Conservation (phyloP, 2,329 filamentous ascomycete genomes). For the Phyllosticta citrichinensis region DNA sequence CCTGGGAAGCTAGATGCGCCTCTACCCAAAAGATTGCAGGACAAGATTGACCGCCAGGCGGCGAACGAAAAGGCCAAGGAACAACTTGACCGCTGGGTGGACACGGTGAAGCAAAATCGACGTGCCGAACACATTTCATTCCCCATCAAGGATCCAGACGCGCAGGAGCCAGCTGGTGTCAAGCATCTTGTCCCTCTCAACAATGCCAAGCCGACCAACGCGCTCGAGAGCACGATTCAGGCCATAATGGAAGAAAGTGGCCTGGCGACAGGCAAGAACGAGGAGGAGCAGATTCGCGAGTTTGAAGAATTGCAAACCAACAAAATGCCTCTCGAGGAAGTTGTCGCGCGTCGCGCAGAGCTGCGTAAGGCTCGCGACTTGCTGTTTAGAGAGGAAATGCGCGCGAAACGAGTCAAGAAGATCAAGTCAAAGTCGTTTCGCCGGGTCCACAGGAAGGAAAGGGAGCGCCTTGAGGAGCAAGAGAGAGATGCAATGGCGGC, state of each 20-base stretch:
- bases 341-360: constrained; percentile 61
- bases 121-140: constrained; percentile 85
- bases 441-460: constrained; percentile 76
- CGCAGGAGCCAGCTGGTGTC: constrained; percentile 48
- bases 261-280: constrained; percentile 47
- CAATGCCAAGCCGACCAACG: constrained; percentile 56
- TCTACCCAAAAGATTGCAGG: constrained; percentile 76
- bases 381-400: constrained; percentile 77
- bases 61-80: constrained; percentile 90
- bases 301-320: constrained; percentile 62
- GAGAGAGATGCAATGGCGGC: constrained; percentile 50
- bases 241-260: constrained; percentile 86
- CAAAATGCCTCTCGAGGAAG: constrained; percentile 61
- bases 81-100: constrained; percentile 81
- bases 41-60: constrained; percentile 66
- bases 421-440: constrained; percentile 97
- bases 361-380: constrained; percentile 74
- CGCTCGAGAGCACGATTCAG: constrained; percentile 77
- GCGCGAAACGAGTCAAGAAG: constrained; percentile 90
- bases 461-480: constrained; percentile 47
- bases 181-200: constrained; percentile 52
- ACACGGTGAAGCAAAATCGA: constrained; percentile 90
- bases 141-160: constrained; percentile 65
- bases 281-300: constrained; percentile 56
- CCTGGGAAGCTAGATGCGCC: constrained; percentile 70